Conservation (phyloP, 768 basidiomycete genomes). For the Cubamyces lactineus region DNA sequence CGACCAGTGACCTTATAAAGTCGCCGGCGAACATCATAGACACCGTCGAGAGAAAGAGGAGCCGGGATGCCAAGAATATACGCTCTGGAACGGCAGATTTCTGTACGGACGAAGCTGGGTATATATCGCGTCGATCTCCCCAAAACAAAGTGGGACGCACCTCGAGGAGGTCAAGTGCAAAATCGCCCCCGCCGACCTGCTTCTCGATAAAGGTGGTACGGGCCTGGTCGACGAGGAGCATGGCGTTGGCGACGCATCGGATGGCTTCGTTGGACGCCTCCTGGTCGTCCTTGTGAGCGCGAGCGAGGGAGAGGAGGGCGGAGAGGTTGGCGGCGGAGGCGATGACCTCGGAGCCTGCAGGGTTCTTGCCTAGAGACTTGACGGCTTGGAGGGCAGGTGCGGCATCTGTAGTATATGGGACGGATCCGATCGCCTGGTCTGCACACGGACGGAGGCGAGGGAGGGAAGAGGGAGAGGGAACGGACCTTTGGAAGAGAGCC, state of each 20-base stretch:
- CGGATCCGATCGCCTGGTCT: not conserved
- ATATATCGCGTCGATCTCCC: conserved; percentile 12
- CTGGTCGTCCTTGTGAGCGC: conserved; percentile 55
- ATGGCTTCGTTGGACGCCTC: conserved; percentile 72
- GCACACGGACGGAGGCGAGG: conserved; percentile 7
- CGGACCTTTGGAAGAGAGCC: conserved; percentile 61
- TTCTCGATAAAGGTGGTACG: conserved; percentile 58
- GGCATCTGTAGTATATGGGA: conserved; percentile 51
- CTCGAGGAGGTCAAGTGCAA: conserved; percentile 59
- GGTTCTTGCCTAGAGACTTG: conserved; percentile 75
- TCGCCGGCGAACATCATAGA: conserved; percentile 48
- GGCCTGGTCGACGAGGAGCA: conserved; percentile 68
- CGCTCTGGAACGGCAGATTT: conserved; percentile 63
- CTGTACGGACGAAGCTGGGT: conserved; percentile 40
- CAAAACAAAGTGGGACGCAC: conserved; percentile 39
- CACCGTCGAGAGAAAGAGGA: conserved; percentile 74
- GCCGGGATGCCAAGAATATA: conserved; percentile 74
- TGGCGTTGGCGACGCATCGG: conserved; percentile 77
- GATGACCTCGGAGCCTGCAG: conserved; percentile 66
- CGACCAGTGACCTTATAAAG: conserved; percentile 62
- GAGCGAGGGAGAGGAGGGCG: conserved; percentile 54
- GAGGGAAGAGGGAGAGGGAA: conserved; percentile 10
- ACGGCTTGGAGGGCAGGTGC: conserved; percentile 68
- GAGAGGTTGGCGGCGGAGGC: conserved; percentile 58
- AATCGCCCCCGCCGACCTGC: conserved; percentile 66